Percentiles rank a stretch among this genome's conserved stretches.
These are phyloP conservation scores for Fulvia fulva DNA, from an alignment of 2,329 filamentous ascomycete genomes.

Conservation along the genomic window DNA sequence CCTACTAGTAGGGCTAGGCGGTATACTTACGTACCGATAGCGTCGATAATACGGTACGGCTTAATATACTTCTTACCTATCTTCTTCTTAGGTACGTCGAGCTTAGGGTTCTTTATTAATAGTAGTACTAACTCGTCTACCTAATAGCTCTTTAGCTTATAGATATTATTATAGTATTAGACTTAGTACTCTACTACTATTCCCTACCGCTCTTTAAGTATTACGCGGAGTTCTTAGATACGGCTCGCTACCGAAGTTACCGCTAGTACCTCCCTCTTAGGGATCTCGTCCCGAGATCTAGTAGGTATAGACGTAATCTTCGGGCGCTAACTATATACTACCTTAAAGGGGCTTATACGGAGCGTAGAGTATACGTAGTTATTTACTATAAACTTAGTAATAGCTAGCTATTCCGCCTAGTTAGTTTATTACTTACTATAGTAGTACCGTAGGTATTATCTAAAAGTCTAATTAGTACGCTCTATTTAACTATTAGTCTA, in stretches of 20 bases:
- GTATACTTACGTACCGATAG: not conserved
- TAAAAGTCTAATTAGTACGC: not conserved
- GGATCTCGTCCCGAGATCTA: conserved; percentile 1
- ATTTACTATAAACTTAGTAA: too few relatives aligned
- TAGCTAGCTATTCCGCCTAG: not conserved
- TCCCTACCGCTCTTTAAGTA: too few relatives aligned
- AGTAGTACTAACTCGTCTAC: conserved; percentile 3
- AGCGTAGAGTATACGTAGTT: too few relatives aligned
- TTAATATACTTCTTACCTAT: not conserved
- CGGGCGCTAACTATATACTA: too few relatives aligned
- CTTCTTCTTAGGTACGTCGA: not conserved
- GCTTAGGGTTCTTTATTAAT: conserved; percentile 1
- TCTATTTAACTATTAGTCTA: not conserved
- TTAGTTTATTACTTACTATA: not conserved
- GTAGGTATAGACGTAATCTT: too few relatives aligned
- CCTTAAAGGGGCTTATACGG: too few relatives aligned
- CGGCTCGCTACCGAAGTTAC: not conserved
- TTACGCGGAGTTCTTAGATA: conserved; percentile 1
- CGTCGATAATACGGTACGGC: not conserved
- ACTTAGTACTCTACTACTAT: conserved; percentile 1
- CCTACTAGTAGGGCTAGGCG: too few relatives aligned
- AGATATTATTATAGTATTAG: conserved; percentile 2
- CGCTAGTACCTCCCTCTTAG: conserved; percentile 2
- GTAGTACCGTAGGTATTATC: not conserved
- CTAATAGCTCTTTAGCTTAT: not conserved